phyloP scores from a whole-genome alignment of 495 filamentous ascomycete species.

The Tuber microsphaerosporum region DNA sequence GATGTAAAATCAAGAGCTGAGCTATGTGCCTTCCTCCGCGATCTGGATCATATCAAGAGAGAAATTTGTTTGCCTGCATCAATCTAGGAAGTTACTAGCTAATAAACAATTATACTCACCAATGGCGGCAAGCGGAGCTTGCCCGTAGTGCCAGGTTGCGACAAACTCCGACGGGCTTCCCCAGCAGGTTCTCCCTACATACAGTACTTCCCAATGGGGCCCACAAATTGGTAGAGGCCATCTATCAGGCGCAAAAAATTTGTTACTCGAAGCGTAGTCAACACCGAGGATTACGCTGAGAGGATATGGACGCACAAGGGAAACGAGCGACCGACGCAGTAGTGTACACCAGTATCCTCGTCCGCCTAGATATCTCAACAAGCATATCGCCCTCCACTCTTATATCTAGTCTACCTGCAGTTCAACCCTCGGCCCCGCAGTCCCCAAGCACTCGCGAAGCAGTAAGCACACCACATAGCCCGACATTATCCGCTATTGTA shows the following conservation, averaged over 20 bases:
- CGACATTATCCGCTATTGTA: neutral
- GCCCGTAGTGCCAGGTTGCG: neutral
- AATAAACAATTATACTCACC: neutral
- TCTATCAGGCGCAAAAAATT: no score
- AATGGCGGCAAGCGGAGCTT: neutral
- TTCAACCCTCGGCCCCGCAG: no score
- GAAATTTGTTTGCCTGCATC: neutral
- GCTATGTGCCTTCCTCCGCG: neutral
- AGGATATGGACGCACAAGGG: neutral
- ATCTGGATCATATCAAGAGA: neutral
- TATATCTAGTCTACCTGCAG: no score
- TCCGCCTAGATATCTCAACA: neutral
- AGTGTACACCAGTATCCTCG: neutral
- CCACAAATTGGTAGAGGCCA: no score
- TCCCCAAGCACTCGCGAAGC: neutral
- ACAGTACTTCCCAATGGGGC: neutral
- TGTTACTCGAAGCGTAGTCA: neutral
- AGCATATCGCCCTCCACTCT: no score
- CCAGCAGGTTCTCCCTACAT: neutral
- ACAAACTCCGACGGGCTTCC: neutral
- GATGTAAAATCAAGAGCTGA: neutral
- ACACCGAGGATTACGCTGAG: neutral
- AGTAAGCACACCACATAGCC: neutral
- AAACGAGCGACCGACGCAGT: neutral
- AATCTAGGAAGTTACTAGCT: neutral